Percentiles rank a stretch among this genome's conserved stretches.
Conservation (phyloP, 2,329 filamentous ascomycete genomes). For the Colletotrichum sp. region DNA sequence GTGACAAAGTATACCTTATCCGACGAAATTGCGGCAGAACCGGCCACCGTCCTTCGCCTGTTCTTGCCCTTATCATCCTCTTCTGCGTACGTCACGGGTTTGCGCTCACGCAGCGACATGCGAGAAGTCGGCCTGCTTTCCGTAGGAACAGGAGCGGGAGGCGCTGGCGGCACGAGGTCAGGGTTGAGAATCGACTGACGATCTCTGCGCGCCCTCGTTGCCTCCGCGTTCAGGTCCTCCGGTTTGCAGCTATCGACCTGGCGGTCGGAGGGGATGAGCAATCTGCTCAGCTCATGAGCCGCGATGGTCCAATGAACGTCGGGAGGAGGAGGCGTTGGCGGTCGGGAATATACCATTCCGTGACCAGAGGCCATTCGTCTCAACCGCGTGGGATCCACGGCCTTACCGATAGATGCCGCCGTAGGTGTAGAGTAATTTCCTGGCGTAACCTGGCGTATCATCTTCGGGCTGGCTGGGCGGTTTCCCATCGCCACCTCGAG, state of each 20-base stretch:
- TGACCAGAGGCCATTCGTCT: constrained; percentile 66
- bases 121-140: constrained; percentile 56
- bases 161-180: constrained; percentile 32
- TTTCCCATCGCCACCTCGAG: constrained; percentile 66
- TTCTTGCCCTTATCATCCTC: constrained; percentile 45
- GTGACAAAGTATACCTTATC: constrained; percentile 41
- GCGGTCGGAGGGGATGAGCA: constrained; percentile 79
- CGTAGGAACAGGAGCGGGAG: constrained; percentile 27
- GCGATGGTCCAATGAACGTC: constrained; percentile 87
- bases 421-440: constrained; percentile 88
- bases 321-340: constrained; percentile 73
- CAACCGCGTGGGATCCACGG: constrained; percentile 70
- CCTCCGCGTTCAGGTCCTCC: constrained; percentile 79
- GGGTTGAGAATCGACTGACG: constrained; percentile 59
- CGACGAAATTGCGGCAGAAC: constrained; percentile 48
- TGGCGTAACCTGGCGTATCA: constrained; percentile 58
- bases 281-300: constrained; percentile 80
- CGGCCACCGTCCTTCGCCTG: constrained; percentile 68
- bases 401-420: constrained; percentile 83
- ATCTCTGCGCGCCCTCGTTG: constrained; percentile 67
- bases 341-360: constrained; percentile 42
- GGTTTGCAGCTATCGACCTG: constrained; percentile 77
- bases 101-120: constrained; percentile 78
- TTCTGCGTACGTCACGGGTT: constrained; percentile 56
- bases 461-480: constrained; percentile 55